Base-by-base conservation (phyloP, 495 filamentous ascomycete species). In the Annulohypoxylon stygium region DNA sequence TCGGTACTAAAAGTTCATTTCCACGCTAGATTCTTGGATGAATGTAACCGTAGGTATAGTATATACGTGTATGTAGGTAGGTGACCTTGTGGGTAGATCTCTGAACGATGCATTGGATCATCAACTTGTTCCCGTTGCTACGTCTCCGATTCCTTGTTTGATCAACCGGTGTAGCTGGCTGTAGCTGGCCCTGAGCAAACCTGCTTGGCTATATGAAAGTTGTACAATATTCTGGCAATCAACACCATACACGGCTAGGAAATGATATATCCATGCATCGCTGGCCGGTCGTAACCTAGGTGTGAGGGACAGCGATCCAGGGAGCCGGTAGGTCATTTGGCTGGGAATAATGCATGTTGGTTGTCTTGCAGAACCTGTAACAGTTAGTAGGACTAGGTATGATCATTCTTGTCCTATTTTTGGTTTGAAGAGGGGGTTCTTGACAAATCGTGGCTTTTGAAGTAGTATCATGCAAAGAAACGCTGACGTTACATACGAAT, bases 271-370 rank as follows among this genome's bases (percentile, higher is more conserved):
- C 37, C 53, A 54, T 16, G 61, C 61, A 16, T 11, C 14, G n/a
- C 20, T 64, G 50, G 45, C 61, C 47, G 61, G 41, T 25, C n/a
- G 47, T 54, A 26, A 53, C 61, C 48, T 25, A 14, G 18, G 30
- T 39, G 12, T 8, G 20, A 23, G 20, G 26, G 36, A 36, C 23
- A 39, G 26, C 8, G 30, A 36, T 25, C 7, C 10, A 63, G 43
- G 60, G 16, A 61, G 12, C 30, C 20, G 41, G 43, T 30, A 53
- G 48, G n/a, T 57, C 16, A 37, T 36, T 37, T 18, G 33, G n/a
- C 33, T n/a, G 16, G 53, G 26, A 45, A 23, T 30, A 37, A 63
- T 63, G 41, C 45, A 57, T 37, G 53, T 57, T 57, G 53, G 30
- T 37, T 57, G 14, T 57, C 30, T 36, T 37, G 33, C 33, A 57